A percentile compares a stretch with the other conserved stretches of the same genome.
Conservation (phyloP, 2,329 filamentous ascomycete genomes). For the Pseudogymnoascus sp. region DNA sequence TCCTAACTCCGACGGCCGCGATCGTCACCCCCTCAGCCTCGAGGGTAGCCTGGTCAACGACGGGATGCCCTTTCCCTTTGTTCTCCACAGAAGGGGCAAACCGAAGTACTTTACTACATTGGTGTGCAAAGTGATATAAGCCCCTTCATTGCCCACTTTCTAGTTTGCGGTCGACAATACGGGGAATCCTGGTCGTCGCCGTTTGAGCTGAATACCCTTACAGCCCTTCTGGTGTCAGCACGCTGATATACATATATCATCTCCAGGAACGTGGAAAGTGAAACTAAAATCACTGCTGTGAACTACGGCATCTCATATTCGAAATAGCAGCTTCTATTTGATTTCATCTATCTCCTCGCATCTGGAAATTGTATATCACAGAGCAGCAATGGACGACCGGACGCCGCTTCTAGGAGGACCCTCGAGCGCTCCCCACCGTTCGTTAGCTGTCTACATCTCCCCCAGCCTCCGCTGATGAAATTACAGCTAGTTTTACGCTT, state of each 20-base stretch:
- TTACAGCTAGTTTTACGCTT: slow-evolving; percentile 24
- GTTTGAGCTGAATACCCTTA: background rate
- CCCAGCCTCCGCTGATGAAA: slow-evolving; percentile 13
- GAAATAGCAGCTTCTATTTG: background rate
- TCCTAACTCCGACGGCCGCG: background rate
- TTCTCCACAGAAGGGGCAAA: background rate
- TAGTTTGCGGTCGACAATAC: background rate
- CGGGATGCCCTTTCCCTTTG: background rate
- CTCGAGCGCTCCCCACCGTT: background rate
- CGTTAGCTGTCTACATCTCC: background rate
- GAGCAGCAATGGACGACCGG: background rate
- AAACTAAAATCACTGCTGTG: background rate
- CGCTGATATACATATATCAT: background rate
- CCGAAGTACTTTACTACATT: background rate
- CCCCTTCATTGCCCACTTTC: background rate
- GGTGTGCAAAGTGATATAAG: background rate
- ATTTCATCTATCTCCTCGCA: no score
- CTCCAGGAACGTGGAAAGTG: background rate
- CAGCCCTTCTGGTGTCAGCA: background rate
- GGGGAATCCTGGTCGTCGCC: background rate
- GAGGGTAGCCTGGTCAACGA: background rate
- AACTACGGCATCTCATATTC: background rate
- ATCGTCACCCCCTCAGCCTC: slow-evolving; percentile 2
- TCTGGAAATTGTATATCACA: background rate
- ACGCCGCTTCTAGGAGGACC: background rate